Base-by-base conservation (phyloP, 139 green algal genomes). In the Asterochloris erici region DNA sequence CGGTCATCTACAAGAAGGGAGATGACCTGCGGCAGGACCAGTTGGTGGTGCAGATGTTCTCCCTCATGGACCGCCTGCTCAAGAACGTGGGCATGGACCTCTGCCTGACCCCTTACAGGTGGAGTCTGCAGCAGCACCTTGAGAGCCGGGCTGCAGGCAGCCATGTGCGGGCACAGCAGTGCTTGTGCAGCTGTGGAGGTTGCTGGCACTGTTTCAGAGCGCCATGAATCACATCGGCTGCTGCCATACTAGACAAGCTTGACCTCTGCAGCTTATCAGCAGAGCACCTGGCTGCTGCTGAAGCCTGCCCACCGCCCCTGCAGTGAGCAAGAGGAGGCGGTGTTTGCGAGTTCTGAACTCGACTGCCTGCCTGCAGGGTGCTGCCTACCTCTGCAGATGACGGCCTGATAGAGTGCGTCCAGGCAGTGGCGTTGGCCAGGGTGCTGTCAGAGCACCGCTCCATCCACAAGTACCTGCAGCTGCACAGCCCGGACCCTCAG, bases 1-100 rank as follows among this genome's bases (percentile, higher is more conserved):
- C 73, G 26, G 77, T 99, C 28, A 99, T 99, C 66, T 99, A 97
- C 90, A 99, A 99, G 87, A 95, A 93, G 74, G 97, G 97, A 0
- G 97, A 99, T 81, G 97, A 99, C 89, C 84, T 99, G 81, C 89
- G 97, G n/a, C 95, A 98, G 85, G 95, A 97, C 84, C 93, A 96
- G 88, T 84, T 94, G 78, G 85, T 92, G 62, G 68, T 95, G 77
- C 93, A 98, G 86, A 97, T 99, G 88, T 94, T 99, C 73, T 90
- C 86, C 9, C 93, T 99, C 0, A 99, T 99, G 96, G 97, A 99
- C 74, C 85, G 89, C 38, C 90, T 99, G 83, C 91, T 99, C 24
- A 98, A 98, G 92, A 88, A 93, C 13, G 96, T 99, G 85, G 96
- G 95, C 85, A 88, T 98, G 79, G 95, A 98, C 88, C 91, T 99